A percentile compares a stretch with the other conserved stretches of the same genome.
These are phyloP conservation scores for Polytrichum formosum DNA, from an alignment of 225 moss, liverwort and hornwort genomes.

Conservation along the genomic window DNA sequence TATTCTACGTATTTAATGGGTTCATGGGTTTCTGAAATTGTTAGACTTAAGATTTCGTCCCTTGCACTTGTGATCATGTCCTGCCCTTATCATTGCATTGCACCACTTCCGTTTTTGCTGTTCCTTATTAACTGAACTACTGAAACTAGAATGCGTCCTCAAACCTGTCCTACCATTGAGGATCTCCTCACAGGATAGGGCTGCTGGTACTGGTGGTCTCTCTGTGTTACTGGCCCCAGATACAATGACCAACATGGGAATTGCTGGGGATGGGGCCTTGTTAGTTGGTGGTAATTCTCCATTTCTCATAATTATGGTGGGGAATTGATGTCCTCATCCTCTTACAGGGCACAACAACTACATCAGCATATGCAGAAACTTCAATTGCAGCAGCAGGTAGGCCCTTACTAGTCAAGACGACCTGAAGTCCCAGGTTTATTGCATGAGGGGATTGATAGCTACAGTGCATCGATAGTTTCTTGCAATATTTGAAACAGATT, in stretches of 20 bases:
- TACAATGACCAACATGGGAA: constrained; percentile 80
- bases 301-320: constrained; percentile 72
- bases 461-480: background rate
- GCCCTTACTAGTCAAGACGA: too few species aligned
- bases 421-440: too few species aligned
- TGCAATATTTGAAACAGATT: too few species aligned
- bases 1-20: too few species aligned
- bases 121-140: too few species aligned
- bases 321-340: constrained; percentile 58
- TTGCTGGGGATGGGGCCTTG: constrained; percentile 78
- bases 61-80: too few species aligned
- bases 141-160: too few species aligned
- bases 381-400: constrained; percentile 77
- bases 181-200: constrained; percentile 25
- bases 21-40: too few species aligned
- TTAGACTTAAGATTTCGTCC: too few species aligned
- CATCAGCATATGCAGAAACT: constrained; percentile 92
- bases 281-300: constrained; percentile 66
- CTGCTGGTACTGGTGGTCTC: constrained; percentile 69
- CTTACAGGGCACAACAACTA: constrained; percentile 68
- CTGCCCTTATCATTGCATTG: too few species aligned
- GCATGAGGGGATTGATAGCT: background rate
- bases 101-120: too few species aligned
- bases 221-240: constrained; percentile 79
- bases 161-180: too few species aligned